Base-by-base conservation (phyloP, 129 eudicot genomes). In the Helianthus tuberosus region DNA sequence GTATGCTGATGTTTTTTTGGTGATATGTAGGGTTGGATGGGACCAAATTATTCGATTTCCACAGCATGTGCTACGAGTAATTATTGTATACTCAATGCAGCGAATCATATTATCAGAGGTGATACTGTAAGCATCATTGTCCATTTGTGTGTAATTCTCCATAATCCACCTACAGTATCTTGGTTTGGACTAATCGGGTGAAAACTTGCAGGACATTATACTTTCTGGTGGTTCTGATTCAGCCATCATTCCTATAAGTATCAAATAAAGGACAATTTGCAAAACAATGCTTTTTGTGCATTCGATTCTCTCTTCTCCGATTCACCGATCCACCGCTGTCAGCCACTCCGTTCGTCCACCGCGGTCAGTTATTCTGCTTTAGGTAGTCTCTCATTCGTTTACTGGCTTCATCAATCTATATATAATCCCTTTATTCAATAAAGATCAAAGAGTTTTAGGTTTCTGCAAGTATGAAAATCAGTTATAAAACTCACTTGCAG, bases 1-100 rank as follows among this genome's bases (percentile, higher is more conserved):
- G 23, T 68, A 3, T 8, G 73, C 62, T 70, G 5, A 47, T 49
- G 43, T 10, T 73, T 17, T 17, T 44, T 11, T 11, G 23, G 46
- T 6, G 35, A 79, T 64, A 36, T 80, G 68, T 81, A 92, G 98
- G 96, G 96, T 50, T 93, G 98, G 96, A 81, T 81, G 86, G 89
- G 89, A 29, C 89, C 89, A 64, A 81, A 81, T 66, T 85, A 81
- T 74, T 81, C 83, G 4, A 85, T 81, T 46, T 78, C 83, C 43
- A 70, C 89, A 41, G 86, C 89, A 58, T 85, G 88, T 77, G 89
- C 89, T 6, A 81, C 86, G 11, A 74, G 86, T 36, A 81, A 81
- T 58, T 77, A 69, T 39, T 81, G 83, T 55, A 81, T 75, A 72
- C 75, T 74, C 59, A 79, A 79, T 72, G 89, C 89, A 17, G 86